Evolutionary conservation across 495 filamentous ascomycete genomes (phyloP), one percentile per base, ranked within the genome.

Genomic region (Filosporella fistucella): DNA sequence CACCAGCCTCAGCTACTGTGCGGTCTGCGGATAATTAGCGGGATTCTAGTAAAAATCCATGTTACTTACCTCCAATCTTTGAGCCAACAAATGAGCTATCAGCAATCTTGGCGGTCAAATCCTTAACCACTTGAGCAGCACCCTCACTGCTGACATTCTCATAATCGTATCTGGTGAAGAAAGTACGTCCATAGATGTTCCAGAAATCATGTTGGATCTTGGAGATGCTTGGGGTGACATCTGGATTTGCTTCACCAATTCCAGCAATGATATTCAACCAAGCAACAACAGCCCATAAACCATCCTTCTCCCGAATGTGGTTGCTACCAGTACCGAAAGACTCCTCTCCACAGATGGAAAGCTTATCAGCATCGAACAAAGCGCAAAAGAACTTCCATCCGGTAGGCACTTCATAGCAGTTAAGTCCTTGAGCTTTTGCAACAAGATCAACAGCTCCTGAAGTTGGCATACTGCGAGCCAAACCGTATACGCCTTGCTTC

Each of bases 361-460:
- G 85, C 78, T 96, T 96, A 68, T 96, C 75, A 52, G 90, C 86
- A 61, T 98, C 93, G 60, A 98, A 96, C 45, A 98, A 75, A 60
- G 89, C 93, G 66, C 93, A 98, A 82, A 98, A 98, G 78, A 98
- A 98, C 69, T 98, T 98, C 93, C 93, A 98, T 48, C 93, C 93
- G 1, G 93, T 98, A 10, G 93, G 93, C 4, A 98, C 93, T 68
- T 98, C 93, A 69, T 98, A 98, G 69, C 80, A 84, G 68, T 90
- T 71, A 20, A 97, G 74, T 17, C 89, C 90, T 71, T 96, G 89
- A 54, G 88, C 89, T 75, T 93, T 83, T 47, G 93, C 93, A 14
- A 98, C 93, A 34, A 93, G 81, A 63, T 98, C 93, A 33, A 98
- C 87, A 30, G 93, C 93, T 29, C 89, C 89, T 8, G 87, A 91